phyloP scores from a whole-genome alignment of 495 filamentous ascomycete species.

The Penicillium atrosanguineum region DNA sequence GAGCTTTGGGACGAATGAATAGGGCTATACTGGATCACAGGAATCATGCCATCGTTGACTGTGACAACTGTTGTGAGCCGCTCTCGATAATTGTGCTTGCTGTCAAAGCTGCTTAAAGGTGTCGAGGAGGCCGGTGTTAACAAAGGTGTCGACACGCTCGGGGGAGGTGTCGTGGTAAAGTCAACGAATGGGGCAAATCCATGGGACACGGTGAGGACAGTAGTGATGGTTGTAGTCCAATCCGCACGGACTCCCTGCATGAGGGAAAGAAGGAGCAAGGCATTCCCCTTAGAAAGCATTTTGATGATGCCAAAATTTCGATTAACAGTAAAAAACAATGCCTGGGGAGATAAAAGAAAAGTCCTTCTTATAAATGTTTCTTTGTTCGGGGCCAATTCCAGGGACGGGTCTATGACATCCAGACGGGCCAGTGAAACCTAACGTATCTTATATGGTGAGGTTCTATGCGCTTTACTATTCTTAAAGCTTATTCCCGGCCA shows the following conservation, averaged over 20 bases:
- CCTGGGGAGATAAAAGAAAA: too few relatives aligned
- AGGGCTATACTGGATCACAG: background rate
- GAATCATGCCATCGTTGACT: background rate
- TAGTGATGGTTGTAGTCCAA: background rate
- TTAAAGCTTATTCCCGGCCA: too few relatives aligned
- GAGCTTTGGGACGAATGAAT: background rate
- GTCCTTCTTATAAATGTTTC: too few relatives aligned
- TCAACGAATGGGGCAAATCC: background rate
- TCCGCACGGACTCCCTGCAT: background rate
- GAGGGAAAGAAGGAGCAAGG: background rate
- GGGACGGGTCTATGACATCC: too few relatives aligned
- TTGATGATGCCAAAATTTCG: background rate
- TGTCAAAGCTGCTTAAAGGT: background rate
- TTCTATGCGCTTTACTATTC: too few relatives aligned
- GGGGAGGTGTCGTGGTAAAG: background rate
- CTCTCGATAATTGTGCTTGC: background rate
- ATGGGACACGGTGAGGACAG: background rate
- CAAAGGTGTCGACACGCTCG: background rate
- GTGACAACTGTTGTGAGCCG: background rate
- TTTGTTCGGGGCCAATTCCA: too few relatives aligned
- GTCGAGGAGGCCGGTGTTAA: background rate
- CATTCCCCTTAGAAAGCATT: background rate
- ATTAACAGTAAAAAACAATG: background rate
- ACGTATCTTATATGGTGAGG: too few relatives aligned
- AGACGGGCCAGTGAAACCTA: too few relatives aligned